Evolutionary conservation across 768 basidiomycete species (phyloP).

Genomic region (Neoboletus brunneissimus): DNA sequence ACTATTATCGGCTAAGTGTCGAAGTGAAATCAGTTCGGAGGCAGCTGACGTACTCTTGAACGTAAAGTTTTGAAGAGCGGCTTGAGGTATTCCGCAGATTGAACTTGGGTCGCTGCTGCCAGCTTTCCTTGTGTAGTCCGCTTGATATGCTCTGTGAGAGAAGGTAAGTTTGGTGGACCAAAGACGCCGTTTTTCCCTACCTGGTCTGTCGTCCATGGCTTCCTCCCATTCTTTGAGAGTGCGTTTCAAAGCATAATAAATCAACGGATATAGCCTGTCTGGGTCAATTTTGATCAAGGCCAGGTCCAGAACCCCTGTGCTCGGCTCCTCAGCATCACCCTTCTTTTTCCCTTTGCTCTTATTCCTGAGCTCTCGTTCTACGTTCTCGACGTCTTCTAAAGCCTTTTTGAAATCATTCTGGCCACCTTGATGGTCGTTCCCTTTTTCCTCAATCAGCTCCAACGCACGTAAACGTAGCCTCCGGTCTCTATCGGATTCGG

Average conservation of each 20-base stretch:
- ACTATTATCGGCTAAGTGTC: conserved; percentile 41
- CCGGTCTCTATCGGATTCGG: conserved; percentile 92
- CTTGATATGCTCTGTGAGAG: conserved; percentile 68
- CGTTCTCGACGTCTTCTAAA: conserved; percentile 82
- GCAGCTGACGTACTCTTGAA: conserved; percentile 63
- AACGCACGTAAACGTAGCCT: conserved; percentile 86
- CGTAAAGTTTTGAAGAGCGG: conserved; percentile 91
- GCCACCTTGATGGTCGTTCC: conserved; percentile 72
- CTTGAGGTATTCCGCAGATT: conserved; percentile 95
- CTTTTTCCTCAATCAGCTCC: conserved; percentile 92
- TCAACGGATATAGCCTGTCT: conserved; percentile 93
- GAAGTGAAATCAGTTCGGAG: background rate
- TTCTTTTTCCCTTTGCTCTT: conserved; percentile 61
- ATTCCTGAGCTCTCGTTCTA: conserved; percentile 62
- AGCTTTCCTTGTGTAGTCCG: conserved; percentile 88
- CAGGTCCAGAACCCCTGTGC: conserved; percentile 69
- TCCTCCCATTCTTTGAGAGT: conserved; percentile 96
- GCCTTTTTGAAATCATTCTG: conserved; percentile 96
- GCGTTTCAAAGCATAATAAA: conserved; percentile 93
- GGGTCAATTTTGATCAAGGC: conserved; percentile 84
- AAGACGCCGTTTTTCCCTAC: conserved; percentile 38
- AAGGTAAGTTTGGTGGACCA: conserved; percentile 1
- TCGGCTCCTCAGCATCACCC: conserved; percentile 49
- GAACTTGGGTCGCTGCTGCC: conserved; percentile 92
- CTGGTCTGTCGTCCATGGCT: conserved; percentile 90